Base-by-base conservation (phyloP, 2,329 filamentous ascomycete species). In the Aspergillus arachidicola region DNA sequence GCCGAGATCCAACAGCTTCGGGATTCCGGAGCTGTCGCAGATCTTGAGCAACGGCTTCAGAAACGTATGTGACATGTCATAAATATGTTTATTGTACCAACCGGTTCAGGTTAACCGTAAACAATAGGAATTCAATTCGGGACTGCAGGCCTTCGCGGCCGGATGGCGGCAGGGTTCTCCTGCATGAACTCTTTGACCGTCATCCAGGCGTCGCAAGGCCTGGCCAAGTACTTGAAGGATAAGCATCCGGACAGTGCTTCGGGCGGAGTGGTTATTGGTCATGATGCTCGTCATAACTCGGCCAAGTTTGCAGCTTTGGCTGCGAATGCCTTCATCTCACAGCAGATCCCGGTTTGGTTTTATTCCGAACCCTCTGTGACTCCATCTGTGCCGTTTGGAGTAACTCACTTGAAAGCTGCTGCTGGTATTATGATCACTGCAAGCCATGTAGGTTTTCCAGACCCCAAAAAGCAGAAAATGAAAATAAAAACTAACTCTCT, bases 391-490 rank as follows among this genome's bases (percentile, higher is more conserved):
- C 85, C 87, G 1, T 90, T 88, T 72, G 83, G 84, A 3, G 84
- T 90, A 36, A 80, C 78, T 7, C 75, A 83, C 60, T 79, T 86
- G 60, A 75, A 78, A 43, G 85, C 87, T 36, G 83, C 80, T 4
- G 87, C 85, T 50, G 87, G 87, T 23, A 79, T 90, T 34, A 89
- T 90, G 87, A 82, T 90, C 43, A 90, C 87, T 16, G 87, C 87
- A 36, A 88, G 86, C 69, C 87, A 89, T 74, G 79, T 80, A 76
- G 63, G 77, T 71, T 45, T 50, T 45, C 55, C 50, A n/a, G 6
- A n/a, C 3, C 0, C 4, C 0, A 21, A 43, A 16, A 21, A 50
- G 28, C 19, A 9, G 19, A 28, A 30, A 38, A 19, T 41, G 30
- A 26, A 12, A 28, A 26, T 32, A 10, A 32, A 12, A 12, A 26